Percentiles rank a stretch among this genome's conserved stretches.
phyloP scores from a whole-genome alignment of 805 yeast genomes.

The Debaryomyces maramus region DNA sequence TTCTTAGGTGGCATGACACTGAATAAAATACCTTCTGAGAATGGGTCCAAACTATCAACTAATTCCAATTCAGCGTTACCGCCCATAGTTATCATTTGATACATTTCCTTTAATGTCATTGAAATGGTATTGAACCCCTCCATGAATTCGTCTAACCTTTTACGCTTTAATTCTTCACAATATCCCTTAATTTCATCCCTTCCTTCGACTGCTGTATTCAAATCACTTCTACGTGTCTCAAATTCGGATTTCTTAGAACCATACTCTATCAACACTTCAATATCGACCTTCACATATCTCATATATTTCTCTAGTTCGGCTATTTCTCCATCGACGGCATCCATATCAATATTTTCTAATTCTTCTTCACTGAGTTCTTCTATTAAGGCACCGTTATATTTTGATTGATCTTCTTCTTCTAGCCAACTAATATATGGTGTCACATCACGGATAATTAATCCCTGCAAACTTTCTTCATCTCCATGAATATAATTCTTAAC shows the following conservation, averaged over 20 bases:
- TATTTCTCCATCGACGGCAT: constrained; percentile 51
- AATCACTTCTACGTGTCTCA: constrained; percentile 58
- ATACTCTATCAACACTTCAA: constrained; percentile 76
- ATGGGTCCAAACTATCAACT: constrained; percentile 96
- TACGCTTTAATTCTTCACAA: constrained; percentile 69
- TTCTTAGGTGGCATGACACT: constrained; percentile 99
- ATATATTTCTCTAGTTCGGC: constrained; percentile 54
- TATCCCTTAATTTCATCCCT: constrained; percentile 64
- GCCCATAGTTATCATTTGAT: constrained; percentile 98
- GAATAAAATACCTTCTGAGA: constrained; percentile 92
- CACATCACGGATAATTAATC: constrained; percentile 55
- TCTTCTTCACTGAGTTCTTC: constrained; percentile 53
- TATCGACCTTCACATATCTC: constrained; percentile 60
- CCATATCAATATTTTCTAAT: constrained; percentile 47
- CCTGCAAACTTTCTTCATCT: constrained; percentile 40
- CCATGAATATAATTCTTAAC: constrained; percentile 41
- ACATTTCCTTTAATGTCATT: constrained; percentile 89
- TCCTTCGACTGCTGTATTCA: constrained; percentile 63
- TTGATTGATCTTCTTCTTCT: constrained; percentile 34
- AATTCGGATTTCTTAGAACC: constrained; percentile 66
- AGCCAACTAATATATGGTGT: constrained; percentile 53
- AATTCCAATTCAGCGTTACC: constrained; percentile 97
- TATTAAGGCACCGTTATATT: constrained; percentile 37
- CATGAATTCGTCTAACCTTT: constrained; percentile 86
- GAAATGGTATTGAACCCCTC: constrained; percentile 87